Evolutionary conservation across 805 yeast genomes (phyloP).

Genomic region (Hermanozyma aechmeae): DNA sequence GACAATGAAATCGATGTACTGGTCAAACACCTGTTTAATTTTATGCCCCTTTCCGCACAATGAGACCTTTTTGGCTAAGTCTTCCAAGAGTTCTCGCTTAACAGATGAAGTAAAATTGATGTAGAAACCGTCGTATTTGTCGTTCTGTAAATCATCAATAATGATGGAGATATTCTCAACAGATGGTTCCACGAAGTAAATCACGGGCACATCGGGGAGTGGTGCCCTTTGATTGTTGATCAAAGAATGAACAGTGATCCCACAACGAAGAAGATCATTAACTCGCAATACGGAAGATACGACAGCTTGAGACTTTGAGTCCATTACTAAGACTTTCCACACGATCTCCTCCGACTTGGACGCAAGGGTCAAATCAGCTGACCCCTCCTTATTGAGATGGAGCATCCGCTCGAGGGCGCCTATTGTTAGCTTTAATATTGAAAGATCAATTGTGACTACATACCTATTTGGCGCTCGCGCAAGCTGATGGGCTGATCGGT

Average conservation of each 20-base stretch:
- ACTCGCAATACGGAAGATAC: conserved; percentile 89
- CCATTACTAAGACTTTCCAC: conserved; percentile 90
- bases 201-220: conserved; percentile 88
- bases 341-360: conserved; percentile 56
- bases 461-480: conserved; percentile 34
- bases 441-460: conserved; percentile 15
- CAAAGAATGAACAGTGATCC: conserved; percentile 82
- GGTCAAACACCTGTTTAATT: conserved; percentile 88
- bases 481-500: conserved; percentile 19
- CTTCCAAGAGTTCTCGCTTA: conserved; percentile 72
- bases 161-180: conserved; percentile 62
- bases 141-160: conserved; percentile 62
- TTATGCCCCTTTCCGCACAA: conserved; percentile 57
- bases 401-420: conserved; percentile 68
- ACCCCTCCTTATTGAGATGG: conserved; percentile 60
- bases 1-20: conserved; percentile 83
- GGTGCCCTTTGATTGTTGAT: conserved; percentile 68
- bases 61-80: conserved; percentile 77
- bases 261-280: conserved; percentile 81
- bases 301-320: conserved; percentile 70
- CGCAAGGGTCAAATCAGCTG: conserved; percentile 45
- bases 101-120: conserved; percentile 82
- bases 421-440: background rate
- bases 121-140: conserved; percentile 70
- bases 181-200: conserved; percentile 87